Evolutionary conservation across 768 basidiomycete species (phyloP).

Genomic region (Mycena rosella): DNA sequence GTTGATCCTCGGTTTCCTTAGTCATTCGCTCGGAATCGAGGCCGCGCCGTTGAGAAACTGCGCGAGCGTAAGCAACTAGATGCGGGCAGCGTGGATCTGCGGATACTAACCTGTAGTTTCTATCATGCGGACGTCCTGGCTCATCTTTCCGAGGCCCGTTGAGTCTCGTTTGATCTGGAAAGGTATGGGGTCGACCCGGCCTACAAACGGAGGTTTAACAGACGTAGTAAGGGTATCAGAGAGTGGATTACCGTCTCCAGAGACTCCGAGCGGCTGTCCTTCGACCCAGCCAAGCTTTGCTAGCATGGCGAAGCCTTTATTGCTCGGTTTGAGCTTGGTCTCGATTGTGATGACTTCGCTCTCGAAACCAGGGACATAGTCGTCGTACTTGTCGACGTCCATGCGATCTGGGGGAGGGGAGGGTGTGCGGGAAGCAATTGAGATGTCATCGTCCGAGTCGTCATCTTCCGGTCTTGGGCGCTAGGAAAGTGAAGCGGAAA

Average conservation of each 20-base stretch:
- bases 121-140: constrained; percentile 85
- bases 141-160: constrained; percentile 84
- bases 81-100: not conserved
- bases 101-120: constrained; percentile 66
- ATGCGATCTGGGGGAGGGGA: constrained; percentile 72
- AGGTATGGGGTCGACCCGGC: constrained; percentile 86
- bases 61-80: not conserved
- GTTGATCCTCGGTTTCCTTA: constrained; percentile 85
- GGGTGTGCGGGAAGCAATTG: constrained; percentile 80
- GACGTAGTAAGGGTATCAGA: constrained; percentile 5
- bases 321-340: constrained; percentile 81
- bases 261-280: constrained; percentile 81
- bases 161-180: constrained; percentile 84
- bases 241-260: constrained; percentile 71
- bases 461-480: constrained; percentile 70
- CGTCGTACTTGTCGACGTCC: constrained; percentile 77
- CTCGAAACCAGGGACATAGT: constrained; percentile 63
- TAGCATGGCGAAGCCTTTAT: constrained; percentile 86
- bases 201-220: constrained; percentile 52
- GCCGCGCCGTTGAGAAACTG: constrained; percentile 81
- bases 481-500: constrained; percentile 66
- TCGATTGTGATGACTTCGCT: constrained; percentile 84
- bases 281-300: constrained; percentile 88
- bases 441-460: constrained; percentile 77
- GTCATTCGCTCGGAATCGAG: constrained; percentile 86